Base-by-base conservation (phyloP, 2,329 filamentous ascomycete genomes). In the Penicillium glabrum region DNA sequence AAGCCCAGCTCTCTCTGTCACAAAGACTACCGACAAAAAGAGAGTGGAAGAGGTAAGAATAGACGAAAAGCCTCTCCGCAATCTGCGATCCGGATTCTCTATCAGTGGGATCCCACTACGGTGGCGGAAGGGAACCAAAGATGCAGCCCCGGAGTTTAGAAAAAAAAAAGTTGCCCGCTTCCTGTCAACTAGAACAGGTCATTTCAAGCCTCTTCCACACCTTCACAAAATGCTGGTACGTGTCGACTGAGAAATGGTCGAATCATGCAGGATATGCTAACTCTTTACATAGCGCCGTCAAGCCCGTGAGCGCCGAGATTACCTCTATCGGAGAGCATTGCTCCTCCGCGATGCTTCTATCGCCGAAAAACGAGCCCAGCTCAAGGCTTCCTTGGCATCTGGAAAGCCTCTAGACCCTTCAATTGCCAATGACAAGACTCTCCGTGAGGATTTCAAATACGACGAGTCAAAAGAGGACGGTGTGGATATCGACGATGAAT, bases 301-400 rank as follows among this genome's bases (percentile, higher is more conserved):
- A 82, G 87, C 88, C 60, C 86, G 90, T 65, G 86, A 93, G 75
- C 83, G 91, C 67, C 83, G 90, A 66, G 91, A 96, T 72, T 96
- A 98, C 75, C 86, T 99, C 67, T 96, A 97, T 75, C 87, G 93
- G 59, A 88, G 90, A 69, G 93, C 95, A 37, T 83, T 97, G 56
- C 88, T 91, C 23, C 84, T 97, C 44, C 88, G 89, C 65, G 91
- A 97, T 78, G 93, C 93, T 60, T 93, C 96, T 70, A 96, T 96
- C 63, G 90, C 89, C 56, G 91, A 96, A 73, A 96, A 96, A 75
- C 83, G 93, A 67, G 89, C 93, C 39, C 90, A 96, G 72, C 79
- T 99, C 53, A 89, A 93, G 72, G 86, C 88, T 33, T 92, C 93
- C 10, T 82, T 98, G 50, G 93, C 95, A 23, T 91, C 90, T 10